These are phyloP conservation scores for Nicotiana noctiflora DNA, from an alignment of 257 asterid species.

Conservation along the genomic window DNA sequence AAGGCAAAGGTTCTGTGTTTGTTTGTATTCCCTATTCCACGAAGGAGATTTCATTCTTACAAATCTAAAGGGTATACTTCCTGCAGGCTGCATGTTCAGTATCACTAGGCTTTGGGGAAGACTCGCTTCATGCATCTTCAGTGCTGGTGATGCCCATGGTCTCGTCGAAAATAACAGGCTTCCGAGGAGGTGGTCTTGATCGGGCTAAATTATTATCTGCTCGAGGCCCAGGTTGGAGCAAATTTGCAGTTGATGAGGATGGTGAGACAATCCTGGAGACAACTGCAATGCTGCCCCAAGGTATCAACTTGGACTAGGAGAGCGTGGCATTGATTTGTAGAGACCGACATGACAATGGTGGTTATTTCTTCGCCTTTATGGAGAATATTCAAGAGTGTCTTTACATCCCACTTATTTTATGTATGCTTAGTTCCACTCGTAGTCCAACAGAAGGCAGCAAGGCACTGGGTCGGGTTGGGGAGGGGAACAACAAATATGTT, in stretches of 20 bases:
- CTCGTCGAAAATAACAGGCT: conserved; percentile 80
- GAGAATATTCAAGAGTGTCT: background rate
- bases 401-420: background rate
- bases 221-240: conserved; percentile 61
- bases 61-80: conserved; percentile 8
- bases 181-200: conserved; percentile 56
- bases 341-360: background rate
- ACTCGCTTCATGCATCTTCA: conserved; percentile 74
- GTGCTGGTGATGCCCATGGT: conserved; percentile 96
- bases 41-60: background rate
- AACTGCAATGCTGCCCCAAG: conserved; percentile 43
- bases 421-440: background rate
- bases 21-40: background rate
- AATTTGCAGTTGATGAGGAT: conserved; percentile 48
- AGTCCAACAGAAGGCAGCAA: background rate
- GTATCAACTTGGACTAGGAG: conserved; percentile 29
- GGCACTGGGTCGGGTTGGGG: background rate
- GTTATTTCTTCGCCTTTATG: background rate
- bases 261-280: conserved; percentile 43
- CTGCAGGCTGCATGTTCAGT: conserved; percentile 74
- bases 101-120: conserved; percentile 72
- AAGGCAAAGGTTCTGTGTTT: conserved; percentile 61
- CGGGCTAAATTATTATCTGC: conserved; percentile 48
- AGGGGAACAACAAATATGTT: background rate
- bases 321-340: background rate